phyloP scores from a whole-genome alignment of 495 filamentous ascomycete genomes.

The Aspergillus ostianus region DNA sequence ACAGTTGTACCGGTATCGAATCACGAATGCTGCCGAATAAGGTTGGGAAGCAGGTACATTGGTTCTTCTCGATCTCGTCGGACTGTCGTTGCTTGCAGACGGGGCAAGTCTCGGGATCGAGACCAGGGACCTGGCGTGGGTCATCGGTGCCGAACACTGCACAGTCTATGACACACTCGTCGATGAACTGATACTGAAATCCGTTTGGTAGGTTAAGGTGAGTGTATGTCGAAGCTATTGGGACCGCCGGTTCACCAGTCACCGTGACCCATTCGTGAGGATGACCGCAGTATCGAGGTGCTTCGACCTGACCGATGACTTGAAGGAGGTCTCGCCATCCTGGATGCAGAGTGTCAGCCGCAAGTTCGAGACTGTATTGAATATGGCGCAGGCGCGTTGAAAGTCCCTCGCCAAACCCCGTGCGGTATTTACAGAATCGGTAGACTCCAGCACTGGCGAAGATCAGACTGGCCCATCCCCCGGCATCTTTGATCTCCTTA shows the following conservation, averaged over 20 bases:
- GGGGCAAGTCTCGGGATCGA: constrained; percentile 16
- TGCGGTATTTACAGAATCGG: constrained; percentile 27
- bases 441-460: constrained; percentile 23
- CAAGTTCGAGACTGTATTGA: constrained; percentile 18
- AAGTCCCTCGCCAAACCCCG: constrained; percentile 16
- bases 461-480: constrained; percentile 23
- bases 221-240: constrained; percentile 15
- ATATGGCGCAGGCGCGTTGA: constrained; percentile 18
- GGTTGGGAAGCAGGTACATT: constrained; percentile 19
- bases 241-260: constrained; percentile 7
- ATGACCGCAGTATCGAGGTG: constrained; percentile 16
- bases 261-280: constrained; percentile 23
- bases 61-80: constrained; percentile 19
- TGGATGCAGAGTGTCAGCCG: constrained; percentile 23
- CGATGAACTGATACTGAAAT: constrained; percentile 22
- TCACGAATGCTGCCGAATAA: constrained; percentile 20
- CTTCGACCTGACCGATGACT: constrained; percentile 15
- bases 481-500: constrained; percentile 25
- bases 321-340: constrained; percentile 18
- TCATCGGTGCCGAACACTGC: constrained; percentile 12
- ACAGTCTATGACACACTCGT: constrained; percentile 18
- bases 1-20: constrained; percentile 17
- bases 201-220: constrained; percentile 16
- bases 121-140: constrained; percentile 13
- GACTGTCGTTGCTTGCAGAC: constrained; percentile 18